Evolutionary conservation across 2,329 filamentous ascomycete species (phyloP).

Genomic region (Scedosporium boydii): DNA sequence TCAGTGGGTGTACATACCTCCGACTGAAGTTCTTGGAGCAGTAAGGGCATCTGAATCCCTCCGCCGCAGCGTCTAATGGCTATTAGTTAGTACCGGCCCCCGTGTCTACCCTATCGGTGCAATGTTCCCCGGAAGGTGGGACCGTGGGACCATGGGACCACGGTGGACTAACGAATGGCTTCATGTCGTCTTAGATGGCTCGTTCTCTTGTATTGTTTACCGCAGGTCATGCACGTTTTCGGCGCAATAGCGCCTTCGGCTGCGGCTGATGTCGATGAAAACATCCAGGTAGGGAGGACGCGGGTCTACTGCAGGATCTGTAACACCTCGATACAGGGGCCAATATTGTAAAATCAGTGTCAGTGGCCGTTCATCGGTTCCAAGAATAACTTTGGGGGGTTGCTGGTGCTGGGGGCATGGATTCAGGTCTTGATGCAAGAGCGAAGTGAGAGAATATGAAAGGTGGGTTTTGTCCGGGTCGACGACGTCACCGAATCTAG

Average conservation of each 20-base stretch:
- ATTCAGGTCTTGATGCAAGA: neutral
- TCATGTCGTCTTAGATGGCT: slow-evolving; percentile 6
- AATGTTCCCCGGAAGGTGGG: neutral
- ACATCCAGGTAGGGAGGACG: neutral
- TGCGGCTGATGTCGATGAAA: neutral
- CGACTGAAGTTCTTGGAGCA: slow-evolving; percentile 3
- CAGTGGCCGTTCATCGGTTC: too few species aligned
- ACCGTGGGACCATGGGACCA: neutral
- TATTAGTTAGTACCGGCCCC: neutral
- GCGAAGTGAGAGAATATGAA: neutral
- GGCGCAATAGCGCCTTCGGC: neutral
- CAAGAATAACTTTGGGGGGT: neutral
- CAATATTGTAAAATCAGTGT: neutral
- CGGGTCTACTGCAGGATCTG: neutral
- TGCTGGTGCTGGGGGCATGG: neutral
- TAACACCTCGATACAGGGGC: neutral
- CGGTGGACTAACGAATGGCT: slow-evolving; percentile 2
- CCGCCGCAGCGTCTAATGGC: neutral
- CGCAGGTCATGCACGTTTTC: neutral
- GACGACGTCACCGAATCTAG: neutral
- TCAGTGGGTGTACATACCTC: neutral
- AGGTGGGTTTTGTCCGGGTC: slow-evolving; percentile 5
- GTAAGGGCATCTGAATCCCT: slow-evolving; percentile 1
- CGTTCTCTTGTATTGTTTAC: slow-evolving; percentile 4
- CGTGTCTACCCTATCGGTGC: neutral